Conservation (phyloP, 2,329 filamentous ascomycete genomes). For the Arthrinium phaeospermum region DNA sequence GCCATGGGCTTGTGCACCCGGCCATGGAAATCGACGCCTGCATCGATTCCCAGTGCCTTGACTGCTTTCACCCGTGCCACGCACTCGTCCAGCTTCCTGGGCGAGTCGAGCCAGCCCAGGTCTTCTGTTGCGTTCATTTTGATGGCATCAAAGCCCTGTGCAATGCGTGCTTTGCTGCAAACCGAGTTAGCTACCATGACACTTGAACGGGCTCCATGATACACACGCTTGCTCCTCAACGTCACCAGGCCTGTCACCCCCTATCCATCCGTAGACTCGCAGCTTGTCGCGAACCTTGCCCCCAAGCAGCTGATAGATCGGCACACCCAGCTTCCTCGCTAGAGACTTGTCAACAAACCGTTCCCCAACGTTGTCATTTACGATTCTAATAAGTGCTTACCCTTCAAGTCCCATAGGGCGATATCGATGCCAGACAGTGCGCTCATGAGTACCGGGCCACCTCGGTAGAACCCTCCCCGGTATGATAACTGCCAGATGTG, state of each 20-base stretch:
- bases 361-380: background rate
- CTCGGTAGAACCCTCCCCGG: conserved; percentile 76
- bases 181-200: conserved; percentile 19
- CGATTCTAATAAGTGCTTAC: conserved; percentile 29
- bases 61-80: conserved; percentile 73
- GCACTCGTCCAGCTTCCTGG: conserved; percentile 64
- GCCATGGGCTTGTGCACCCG: conserved; percentile 82
- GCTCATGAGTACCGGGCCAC: conserved; percentile 81
- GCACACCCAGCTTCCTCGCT: conserved; percentile 61
- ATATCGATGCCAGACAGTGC: conserved; percentile 80
- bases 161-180: conserved; percentile 57
- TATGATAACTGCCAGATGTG: conserved; percentile 80
- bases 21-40: conserved; percentile 79
- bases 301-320: conserved; percentile 75
- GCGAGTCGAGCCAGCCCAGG: conserved; percentile 77
- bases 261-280: conserved; percentile 80
- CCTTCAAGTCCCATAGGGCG: conserved; percentile 79
- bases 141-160: conserved; percentile 68
- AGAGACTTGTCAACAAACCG: background rate
- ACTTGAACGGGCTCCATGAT: too few relatives aligned
- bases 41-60: conserved; percentile 73
- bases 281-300: conserved; percentile 74
- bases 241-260: conserved; percentile 73
- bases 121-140: conserved; percentile 86
- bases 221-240: conserved; percentile 66